Conservation (phyloP, 1,284 basidiomycete genomes). For the Boletellus deceptivus region DNA sequence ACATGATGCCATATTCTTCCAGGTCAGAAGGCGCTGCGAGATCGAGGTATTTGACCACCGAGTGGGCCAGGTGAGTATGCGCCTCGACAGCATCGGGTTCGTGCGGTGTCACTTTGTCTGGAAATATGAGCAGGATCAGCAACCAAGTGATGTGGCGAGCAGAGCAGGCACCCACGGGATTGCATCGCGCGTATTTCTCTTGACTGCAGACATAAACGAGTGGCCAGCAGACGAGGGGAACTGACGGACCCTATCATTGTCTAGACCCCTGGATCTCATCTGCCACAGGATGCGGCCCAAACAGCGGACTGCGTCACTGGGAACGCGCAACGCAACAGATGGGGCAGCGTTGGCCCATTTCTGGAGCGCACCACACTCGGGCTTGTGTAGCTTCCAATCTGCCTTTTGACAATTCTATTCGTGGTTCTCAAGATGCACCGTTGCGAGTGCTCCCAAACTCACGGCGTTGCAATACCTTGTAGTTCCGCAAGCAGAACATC, state of each 20-base stretch:
- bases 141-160: not conserved
- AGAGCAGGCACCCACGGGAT: slow-evolving; percentile 55
- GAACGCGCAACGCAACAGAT: slow-evolving; percentile 47
- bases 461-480: slow-evolving; percentile 76
- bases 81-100: slow-evolving; percentile 49
- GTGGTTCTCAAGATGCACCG: not conserved
- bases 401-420: slow-evolving; percentile 68
- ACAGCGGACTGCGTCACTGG: slow-evolving; percentile 73
- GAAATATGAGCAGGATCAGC: slow-evolving; percentile 36
- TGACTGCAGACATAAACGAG: slow-evolving; percentile 43
- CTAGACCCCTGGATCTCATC: slow-evolving; percentile 52
- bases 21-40: slow-evolving; percentile 58
- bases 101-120: slow-evolving; percentile 40
- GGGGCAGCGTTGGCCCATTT: slow-evolving; percentile 53
- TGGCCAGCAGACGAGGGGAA: not conserved
- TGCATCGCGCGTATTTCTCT: slow-evolving; percentile 68
- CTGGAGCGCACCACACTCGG: slow-evolving; percentile 71
- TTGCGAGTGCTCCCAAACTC: slow-evolving; percentile 7
- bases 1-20: slow-evolving; percentile 52
- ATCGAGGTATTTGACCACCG: slow-evolving; percentile 65
- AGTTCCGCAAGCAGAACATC: slow-evolving; percentile 70
- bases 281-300: slow-evolving; percentile 75
- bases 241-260: slow-evolving; percentile 60
- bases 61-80: slow-evolving; percentile 67
- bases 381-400: slow-evolving; percentile 78